Conservation (phyloP, 345 rosid genomes). For the Camelina hispida region DNA sequence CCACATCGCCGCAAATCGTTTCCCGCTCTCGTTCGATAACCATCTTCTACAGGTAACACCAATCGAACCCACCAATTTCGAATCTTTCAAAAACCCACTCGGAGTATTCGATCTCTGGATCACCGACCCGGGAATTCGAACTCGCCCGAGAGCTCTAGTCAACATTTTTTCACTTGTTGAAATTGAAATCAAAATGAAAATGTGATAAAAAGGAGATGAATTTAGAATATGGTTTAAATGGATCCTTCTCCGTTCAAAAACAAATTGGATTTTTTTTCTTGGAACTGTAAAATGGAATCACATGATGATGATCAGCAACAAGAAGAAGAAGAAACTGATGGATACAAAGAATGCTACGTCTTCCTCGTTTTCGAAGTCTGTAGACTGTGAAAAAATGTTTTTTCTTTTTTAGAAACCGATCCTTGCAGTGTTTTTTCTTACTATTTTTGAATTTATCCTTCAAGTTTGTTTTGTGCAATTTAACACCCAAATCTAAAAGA, state of each 20-base stretch:
- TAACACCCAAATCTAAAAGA: not conserved
- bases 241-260: constrained; percentile 16
- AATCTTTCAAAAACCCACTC: not conserved
- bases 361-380: constrained; percentile 14
- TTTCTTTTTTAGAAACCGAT: not conserved
- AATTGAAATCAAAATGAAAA: constrained; percentile 16
- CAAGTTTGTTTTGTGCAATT: not conserved
- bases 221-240: not conserved
- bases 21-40: constrained; percentile 37
- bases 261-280: not conserved
- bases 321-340: constrained; percentile 41
- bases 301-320: constrained; percentile 2
- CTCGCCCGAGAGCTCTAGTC: constrained; percentile 38
- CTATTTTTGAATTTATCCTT: not conserved
- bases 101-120: constrained; percentile 8
- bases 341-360: constrained; percentile 44
- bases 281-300: constrained; percentile 19
- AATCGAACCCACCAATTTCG: constrained; percentile 30
- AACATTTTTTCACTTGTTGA: constrained; percentile 31
- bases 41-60: constrained; percentile 29
- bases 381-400: not conserved
- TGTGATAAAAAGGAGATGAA: constrained; percentile 6
- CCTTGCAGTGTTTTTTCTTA: not conserved
- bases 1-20: constrained; percentile 77
- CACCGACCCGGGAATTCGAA: constrained; percentile 15